These are phyloP conservation scores for Vigna angularis DNA, from an alignment of 306 rosid genomes.

Conservation along the genomic window DNA sequence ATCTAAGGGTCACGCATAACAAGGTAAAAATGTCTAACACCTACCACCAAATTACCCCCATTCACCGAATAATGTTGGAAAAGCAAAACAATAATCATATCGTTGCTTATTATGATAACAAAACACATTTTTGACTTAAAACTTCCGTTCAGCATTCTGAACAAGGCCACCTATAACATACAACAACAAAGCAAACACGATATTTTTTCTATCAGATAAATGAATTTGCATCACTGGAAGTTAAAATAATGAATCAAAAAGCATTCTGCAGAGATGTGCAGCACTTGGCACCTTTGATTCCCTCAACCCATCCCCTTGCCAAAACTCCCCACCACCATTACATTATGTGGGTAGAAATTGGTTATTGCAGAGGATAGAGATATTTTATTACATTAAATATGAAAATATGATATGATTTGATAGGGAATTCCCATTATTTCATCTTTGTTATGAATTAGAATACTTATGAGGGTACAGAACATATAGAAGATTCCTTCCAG, in stretches of 20 bases:
- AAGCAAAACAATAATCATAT: not conserved
- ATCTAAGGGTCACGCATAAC: not conserved
- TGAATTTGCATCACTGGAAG: not conserved
- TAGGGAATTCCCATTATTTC: too few species aligned
- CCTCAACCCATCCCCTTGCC: conserved; percentile 1
- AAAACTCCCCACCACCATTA: conserved; percentile 1
- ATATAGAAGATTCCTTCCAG: too few species aligned
- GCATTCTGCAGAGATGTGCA: not conserved
- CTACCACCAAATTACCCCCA: not conserved
- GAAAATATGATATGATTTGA: too few species aligned
- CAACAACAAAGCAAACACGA: conserved; percentile 4
- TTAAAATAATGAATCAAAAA: not conserved
- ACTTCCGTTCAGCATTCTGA: conserved; percentile 5
- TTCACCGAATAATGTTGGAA: not conserved
- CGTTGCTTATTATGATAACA: not conserved
- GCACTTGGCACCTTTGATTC: not conserved
- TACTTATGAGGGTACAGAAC: too few species aligned
- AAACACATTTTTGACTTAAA: conserved; percentile 1
- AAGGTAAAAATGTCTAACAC: not conserved
- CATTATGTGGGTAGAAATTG: not conserved
- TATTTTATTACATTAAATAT: too few species aligned
- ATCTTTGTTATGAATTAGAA: too few species aligned
- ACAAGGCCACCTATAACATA: not conserved
- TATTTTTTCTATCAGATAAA: not conserved
- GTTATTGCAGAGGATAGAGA: too few species aligned